Percentiles rank a stretch among this genome's conserved stretches.
Evolutionary conservation across 306 rosid genomes (phyloP).

Genomic region (Cercis canadensis): DNA sequence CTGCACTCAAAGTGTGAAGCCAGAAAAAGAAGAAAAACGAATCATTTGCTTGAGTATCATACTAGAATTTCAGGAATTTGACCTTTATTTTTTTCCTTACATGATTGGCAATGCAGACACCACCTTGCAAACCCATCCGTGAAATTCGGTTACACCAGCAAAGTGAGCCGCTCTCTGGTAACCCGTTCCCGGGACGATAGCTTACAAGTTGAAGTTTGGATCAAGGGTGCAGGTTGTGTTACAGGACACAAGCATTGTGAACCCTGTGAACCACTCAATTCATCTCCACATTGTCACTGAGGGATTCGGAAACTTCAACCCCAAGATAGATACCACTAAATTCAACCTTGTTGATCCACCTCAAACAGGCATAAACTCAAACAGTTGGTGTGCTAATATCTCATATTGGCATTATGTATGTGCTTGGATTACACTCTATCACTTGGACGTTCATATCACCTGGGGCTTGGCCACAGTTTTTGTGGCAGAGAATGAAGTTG

Average conservation of each 20-base stretch:
- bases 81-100: neutral
- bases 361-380: too few species aligned
- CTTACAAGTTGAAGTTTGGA: conserved; percentile 65
- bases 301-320: conserved; percentile 87
- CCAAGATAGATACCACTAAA: conserved; percentile 59
- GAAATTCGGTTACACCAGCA: conserved; percentile 82
- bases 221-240: conserved; percentile 82
- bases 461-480: conserved; percentile 96
- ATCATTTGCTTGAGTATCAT: too few species aligned
- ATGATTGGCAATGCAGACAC: conserved; percentile 57
- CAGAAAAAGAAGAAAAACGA: too few species aligned
- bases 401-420: conserved; percentile 43
- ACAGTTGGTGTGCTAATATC: neutral
- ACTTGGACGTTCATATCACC: conserved; percentile 87
- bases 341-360: conserved; percentile 96
- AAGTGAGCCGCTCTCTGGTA: conserved; percentile 87
- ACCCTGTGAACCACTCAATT: conserved; percentile 83
- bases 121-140: conserved; percentile 67
- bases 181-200: conserved; percentile 71
- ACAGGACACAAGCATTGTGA: conserved; percentile 80
- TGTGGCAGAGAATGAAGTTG: conserved; percentile 82
- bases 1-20: conserved; percentile 69
- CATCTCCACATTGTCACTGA: conserved; percentile 85
- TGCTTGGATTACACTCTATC: conserved; percentile 94
- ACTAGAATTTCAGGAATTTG: neutral